Conservation (phyloP, 805 yeast species). For the Kuraishia ogatae region DNA sequence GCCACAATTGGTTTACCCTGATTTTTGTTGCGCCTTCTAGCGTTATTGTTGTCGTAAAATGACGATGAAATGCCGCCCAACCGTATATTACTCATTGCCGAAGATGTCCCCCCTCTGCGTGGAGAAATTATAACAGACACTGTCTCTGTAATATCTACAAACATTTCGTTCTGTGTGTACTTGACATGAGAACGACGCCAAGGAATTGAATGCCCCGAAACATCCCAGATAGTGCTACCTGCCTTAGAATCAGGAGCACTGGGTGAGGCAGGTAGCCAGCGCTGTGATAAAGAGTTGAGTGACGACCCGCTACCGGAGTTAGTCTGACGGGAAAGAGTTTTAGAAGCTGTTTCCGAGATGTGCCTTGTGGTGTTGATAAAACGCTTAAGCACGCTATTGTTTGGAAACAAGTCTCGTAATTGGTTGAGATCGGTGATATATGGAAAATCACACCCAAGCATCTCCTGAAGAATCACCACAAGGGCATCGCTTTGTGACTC, state of each 20-base stretch:
- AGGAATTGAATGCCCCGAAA: constrained; percentile 31
- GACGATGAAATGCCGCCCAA: constrained; percentile 12
- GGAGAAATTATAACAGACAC: constrained; percentile 44
- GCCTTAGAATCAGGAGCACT: not conserved
- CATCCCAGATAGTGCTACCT: not conserved
- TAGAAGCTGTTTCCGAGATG: constrained; percentile 21
- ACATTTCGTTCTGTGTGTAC: constrained; percentile 76
- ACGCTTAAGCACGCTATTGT: constrained; percentile 44
- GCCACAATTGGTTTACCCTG: constrained; percentile 36
- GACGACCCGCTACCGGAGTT: not conserved
- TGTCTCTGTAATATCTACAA: constrained; percentile 71
- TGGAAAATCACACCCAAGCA: constrained; percentile 74
- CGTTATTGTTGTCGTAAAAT: constrained; percentile 19
- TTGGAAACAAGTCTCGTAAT: constrained; percentile 62
- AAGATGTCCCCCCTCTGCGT: constrained; percentile 1
- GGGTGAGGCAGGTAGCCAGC: not conserved
- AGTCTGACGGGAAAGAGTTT: constrained; percentile 13
- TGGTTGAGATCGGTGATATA: constrained; percentile 63
- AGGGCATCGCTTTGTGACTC: constrained; percentile 65
- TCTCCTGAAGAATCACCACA: constrained; percentile 62
- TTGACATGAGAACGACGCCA: constrained; percentile 76
- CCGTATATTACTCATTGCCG: constrained; percentile 1
- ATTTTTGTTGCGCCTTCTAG: constrained; percentile 8
- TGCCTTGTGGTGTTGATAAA: constrained; percentile 34
- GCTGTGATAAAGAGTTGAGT: not conserved